Evolutionary conservation across 2,329 filamentous ascomycete genomes (phyloP), one percentile per base, ranked within the genome.

Genomic region (Diaporthe citriasiana): DNA sequence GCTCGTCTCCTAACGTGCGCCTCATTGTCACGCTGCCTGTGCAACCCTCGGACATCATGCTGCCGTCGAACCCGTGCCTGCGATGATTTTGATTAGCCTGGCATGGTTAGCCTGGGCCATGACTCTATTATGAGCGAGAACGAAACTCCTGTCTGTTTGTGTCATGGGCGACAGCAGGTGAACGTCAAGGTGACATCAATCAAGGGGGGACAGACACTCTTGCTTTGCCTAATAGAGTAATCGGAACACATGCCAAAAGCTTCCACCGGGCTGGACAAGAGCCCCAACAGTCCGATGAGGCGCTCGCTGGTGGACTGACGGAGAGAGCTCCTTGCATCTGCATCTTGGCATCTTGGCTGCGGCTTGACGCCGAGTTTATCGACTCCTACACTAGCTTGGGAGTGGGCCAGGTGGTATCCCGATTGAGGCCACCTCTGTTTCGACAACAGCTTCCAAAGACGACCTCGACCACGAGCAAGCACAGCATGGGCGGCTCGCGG

Each of bases 371-470:
- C 35, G 47, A 68, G 63, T 51, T 51, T 66, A 66, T 51, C 45
- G 30, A 51, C 30, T 68, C n/a, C 33, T n/a, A n/a, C n/a, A n/a
- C n/a, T 53, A 22, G 63, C 45, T 40, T 68, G 45, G 13, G 47
- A 6, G 30, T 53, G 63, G 63, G 47, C 22, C 40, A 40, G 22
- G 47, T 53, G 56, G 40, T 65, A 40, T 65, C 70, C 70, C 45
- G 56, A 71, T 71, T 27, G 40, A 51, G 70, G 56, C 70, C 51
- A 71, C 56, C 45, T 70, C 45, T 71, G 70, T 71, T 71, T 71
- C 70, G 70, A 71, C 56, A 22, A 45, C 56, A n/a, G 42, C 51
- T 50, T 19, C 53, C 22, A 17, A 50, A 65, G 22, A 65, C 30
- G 30, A 25, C 27, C 40, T 13, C 13, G n/a, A 17, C 22, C 60